Percentiles rank a stretch among this genome's conserved stretches.
phyloP scores from a whole-genome alignment of 768 basidiomycete species.

The Rhodotorula babjevae region DNA sequence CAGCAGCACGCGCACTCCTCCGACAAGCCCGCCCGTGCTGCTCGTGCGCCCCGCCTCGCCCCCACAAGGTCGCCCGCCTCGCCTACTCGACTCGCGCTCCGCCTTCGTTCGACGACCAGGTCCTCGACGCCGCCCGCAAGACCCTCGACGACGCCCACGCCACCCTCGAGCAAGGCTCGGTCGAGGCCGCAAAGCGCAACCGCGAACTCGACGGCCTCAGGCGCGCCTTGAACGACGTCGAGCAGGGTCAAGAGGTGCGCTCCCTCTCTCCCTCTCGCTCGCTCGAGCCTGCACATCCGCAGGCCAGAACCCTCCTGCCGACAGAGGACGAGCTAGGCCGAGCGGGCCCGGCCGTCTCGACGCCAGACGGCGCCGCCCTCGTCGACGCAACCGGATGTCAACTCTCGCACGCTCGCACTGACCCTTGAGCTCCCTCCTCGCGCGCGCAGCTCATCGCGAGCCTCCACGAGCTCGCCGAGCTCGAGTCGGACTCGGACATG shows the following conservation, averaged over 20 bases:
- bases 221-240: conserved; percentile 6
- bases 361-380: too few species aligned
- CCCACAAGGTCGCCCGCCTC: background rate
- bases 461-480: conserved; percentile 29
- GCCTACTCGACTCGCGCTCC: background rate
- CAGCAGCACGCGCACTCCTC: background rate
- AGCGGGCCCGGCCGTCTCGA: too few species aligned
- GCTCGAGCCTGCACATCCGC: too few species aligned
- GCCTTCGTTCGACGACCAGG: background rate
- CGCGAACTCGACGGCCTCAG: conserved; percentile 12
- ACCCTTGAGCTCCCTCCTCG: background rate
- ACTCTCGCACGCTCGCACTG: background rate
- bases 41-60: background rate
- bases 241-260: conserved; percentile 18
- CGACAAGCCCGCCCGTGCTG: background rate
- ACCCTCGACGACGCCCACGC: background rate
- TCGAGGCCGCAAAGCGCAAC: conserved; percentile 11
- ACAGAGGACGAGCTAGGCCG: too few species aligned
- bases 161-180: background rate
- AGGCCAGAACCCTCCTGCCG: too few species aligned
- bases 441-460: conserved; percentile 16
- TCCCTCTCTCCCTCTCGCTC: too few species aligned
- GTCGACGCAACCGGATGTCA: background rate
- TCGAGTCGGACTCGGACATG: conserved; percentile 71
- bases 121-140: background rate